Conservation (phyloP, 805 yeast genomes). For the Starmerella vaccinii region DNA sequence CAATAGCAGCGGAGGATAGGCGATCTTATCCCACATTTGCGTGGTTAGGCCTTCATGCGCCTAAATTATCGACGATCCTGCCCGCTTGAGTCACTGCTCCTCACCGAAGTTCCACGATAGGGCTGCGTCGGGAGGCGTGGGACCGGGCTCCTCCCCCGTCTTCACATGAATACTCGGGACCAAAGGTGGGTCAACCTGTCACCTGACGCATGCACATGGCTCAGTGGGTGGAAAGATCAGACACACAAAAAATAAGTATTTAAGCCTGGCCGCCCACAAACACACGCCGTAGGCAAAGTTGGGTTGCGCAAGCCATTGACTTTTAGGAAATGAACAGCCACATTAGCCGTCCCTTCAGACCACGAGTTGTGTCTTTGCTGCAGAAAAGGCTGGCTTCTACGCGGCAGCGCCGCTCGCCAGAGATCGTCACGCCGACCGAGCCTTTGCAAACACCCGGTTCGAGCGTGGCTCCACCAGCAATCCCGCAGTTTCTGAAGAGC, state of each 20-base stretch:
- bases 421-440: slow-evolving; percentile 11
- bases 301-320: slow-evolving; percentile 3
- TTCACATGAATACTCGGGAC: background rate
- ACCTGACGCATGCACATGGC: background rate
- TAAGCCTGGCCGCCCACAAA: background rate
- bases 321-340: background rate
- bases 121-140: background rate
- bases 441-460: background rate
- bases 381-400: slow-evolving; percentile 20
- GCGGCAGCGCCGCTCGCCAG: slow-evolving; percentile 23
- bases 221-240: background rate
- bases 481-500: slow-evolving; percentile 25
- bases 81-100: background rate
- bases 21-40: no score
- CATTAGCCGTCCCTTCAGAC: background rate
- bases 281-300: background rate
- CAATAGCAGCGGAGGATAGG: no score
- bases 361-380: background rate
- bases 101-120: background rate
- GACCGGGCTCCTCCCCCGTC: background rate
- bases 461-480: background rate
- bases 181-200: background rate
- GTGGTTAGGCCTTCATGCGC: background rate
- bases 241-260: background rate
- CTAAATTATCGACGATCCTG: background rate